Base-by-base conservation (phyloP, 192 early-diverging fungal genomes). In the Coemansia aciculifera region DNA sequence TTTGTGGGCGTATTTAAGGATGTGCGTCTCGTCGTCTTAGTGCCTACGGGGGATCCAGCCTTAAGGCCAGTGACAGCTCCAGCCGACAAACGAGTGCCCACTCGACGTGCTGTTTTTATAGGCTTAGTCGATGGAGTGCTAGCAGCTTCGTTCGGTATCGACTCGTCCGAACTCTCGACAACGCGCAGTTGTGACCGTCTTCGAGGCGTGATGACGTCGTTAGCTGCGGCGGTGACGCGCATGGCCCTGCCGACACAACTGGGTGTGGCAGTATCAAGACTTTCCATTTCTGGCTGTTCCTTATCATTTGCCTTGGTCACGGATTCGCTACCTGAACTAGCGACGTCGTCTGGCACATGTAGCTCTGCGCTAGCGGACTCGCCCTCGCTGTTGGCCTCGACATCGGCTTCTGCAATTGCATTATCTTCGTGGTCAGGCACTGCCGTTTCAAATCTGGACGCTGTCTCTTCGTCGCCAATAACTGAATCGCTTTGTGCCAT, bases 91-190 rank as follows among this genome's bases (percentile, higher is more conserved):
- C 49, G 49, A 52, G 49, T 29, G 23, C 49, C 49, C 3, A n/a
- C 11, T 29, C 49, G 49, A 29, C 49, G 49, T 21, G 48, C 32
- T 29, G 63, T 3, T 17, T n/a, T 46, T 15, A 27, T 8, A 7
- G 13, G 17, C n/a, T 64, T 48, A 13, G 42, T 32, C n/a, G 46
- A n/a, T 5, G 7, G 29, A 19, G 29, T 24, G 2, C 29, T 32
- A 34, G 37, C 43, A 31, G 38, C 60, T 24, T 32, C 40, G 9
- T 29, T 52, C 27, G 24, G 24, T 27, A 19, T 37, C 27, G 59
- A 69, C 31, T 79, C 77, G 37, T 71, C 72, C 3, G 77, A 79
- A 46, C 68, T 79, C 36, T 74, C 77, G 1, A 74, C 17, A n/a
- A 68, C 27, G 6, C 63, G 49, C 23, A 29, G 9, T 15, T 52